Evolutionary conservation across 2,329 filamentous ascomycete genomes (phyloP), one percentile per base, ranked within the genome.

Genomic region (Orbilia oligospora): DNA sequence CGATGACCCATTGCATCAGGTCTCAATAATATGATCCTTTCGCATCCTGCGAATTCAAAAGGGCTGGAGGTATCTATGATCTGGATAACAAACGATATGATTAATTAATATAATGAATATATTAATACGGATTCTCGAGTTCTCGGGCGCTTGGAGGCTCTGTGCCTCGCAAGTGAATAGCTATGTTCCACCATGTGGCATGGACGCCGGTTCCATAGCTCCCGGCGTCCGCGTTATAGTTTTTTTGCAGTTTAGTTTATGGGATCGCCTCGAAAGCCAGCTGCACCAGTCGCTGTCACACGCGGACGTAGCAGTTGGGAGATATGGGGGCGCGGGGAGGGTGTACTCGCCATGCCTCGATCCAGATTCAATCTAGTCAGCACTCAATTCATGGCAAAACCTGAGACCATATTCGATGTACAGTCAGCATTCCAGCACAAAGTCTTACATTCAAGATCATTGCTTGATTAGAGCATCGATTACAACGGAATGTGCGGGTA

Each of bases 1-100:
- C 36, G 33, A 61, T 61, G 56, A 61, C 56, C 36, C 44, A 36
- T 24, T 61, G 53, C 33, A 38, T 22, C 56, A 16, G n/a, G 56
- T 44, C 20, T 12, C 41, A 61, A 61, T 61, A 41, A 61, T 61
- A 41, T 46, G n/a, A 46, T 46, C n/a, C n/a, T 46, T 20, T 41
- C 27, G 36, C 36, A 61, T 61, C 12, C 36, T 18, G n/a, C n/a
- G 56, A 36, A 61, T n/a, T n/a, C n/a, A n/a, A n/a, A n/a, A n/a
- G n/a, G n/a, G n/a, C 36, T 30, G 27, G 27, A 20, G 22, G 16
- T 27, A 61, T 61, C 55, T 24, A 33, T 14, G 44, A 41, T 18
- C 33, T 46, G 44, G 16, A 41, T 10, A 41, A 41, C 8, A 41
- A 41, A 2, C 10, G 5, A 44, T 44, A 30, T 30, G 27, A 6